A percentile compares a stretch with the other conserved stretches of the same genome.
Conservation (phyloP, 495 filamentous ascomycete species). For the Penicillium pancosmium region DNA sequence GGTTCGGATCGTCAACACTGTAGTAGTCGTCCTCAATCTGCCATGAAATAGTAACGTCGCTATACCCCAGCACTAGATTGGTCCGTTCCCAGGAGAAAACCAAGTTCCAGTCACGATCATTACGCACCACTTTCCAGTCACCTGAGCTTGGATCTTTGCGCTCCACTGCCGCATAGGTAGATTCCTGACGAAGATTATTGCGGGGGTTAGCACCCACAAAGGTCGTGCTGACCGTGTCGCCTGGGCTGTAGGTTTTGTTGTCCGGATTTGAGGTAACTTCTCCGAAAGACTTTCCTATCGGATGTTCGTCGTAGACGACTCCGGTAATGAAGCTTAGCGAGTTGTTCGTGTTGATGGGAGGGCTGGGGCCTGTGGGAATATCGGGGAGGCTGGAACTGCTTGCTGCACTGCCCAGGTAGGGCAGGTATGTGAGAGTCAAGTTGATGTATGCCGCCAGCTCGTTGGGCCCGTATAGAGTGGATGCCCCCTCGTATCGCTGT, state of each 20-base stretch:
- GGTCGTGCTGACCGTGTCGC: slow-evolving; percentile 59
- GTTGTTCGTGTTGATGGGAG: slow-evolving; percentile 79
- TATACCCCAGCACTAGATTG: slow-evolving; percentile 70
- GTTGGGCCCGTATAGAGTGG: slow-evolving; percentile 91
- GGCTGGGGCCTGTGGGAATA: slow-evolving; percentile 60
- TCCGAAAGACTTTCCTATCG: slow-evolving; percentile 76
- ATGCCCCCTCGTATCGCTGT: slow-evolving; percentile 95
- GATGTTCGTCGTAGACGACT: slow-evolving; percentile 75
- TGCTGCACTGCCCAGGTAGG: slow-evolving; percentile 57
- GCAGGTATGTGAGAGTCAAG: slow-evolving; percentile 71
- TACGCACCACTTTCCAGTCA: slow-evolving; percentile 65
- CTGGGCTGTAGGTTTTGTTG: slow-evolving; percentile 53
- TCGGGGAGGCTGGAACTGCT: slow-evolving; percentile 50
- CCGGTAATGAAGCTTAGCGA: slow-evolving; percentile 80
- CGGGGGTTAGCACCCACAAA: slow-evolving; percentile 92
- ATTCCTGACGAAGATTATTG: slow-evolving; percentile 79
- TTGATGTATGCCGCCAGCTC: slow-evolving; percentile 91
- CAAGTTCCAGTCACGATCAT: slow-evolving; percentile 33
- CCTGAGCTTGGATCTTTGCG: slow-evolving; percentile 49
- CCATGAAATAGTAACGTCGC: slow-evolving; percentile 81
- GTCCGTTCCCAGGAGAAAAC: slow-evolving; percentile 67
- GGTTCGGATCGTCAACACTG: slow-evolving; percentile 35
- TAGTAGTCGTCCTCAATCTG: slow-evolving; percentile 65
- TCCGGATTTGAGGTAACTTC: slow-evolving; percentile 63
- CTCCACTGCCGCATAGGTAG: slow-evolving; percentile 82